Conservation (phyloP, 331 rosid species). For the Ulmus americana region DNA sequence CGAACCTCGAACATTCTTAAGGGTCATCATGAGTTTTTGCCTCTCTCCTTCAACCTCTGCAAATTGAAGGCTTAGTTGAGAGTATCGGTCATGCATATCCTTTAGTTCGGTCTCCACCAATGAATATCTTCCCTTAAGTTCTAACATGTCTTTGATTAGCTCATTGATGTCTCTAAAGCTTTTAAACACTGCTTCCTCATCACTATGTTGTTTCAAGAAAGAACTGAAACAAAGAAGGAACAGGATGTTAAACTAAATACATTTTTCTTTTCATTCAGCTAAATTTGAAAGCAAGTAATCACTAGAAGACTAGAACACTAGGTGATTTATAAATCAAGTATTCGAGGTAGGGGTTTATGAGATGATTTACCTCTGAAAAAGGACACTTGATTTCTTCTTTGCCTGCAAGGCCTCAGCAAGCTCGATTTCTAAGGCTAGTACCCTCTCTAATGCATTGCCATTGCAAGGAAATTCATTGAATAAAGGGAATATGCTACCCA, state of each 20-base stretch:
- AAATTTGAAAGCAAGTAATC: not conserved
- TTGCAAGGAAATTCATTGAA: slow-evolving; percentile 51
- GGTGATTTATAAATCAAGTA: not conserved
- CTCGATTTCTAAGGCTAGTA: slow-evolving; percentile 89
- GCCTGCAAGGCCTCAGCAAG: slow-evolving; percentile 85
- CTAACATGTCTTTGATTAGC: slow-evolving; percentile 89
- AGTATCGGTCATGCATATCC: slow-evolving; percentile 96
- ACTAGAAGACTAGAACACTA: not conserved
- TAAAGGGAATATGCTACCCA: slow-evolving; percentile 64
- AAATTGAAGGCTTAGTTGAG: slow-evolving; percentile 90
- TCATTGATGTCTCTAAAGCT: slow-evolving; percentile 97
- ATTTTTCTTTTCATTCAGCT: not conserved
- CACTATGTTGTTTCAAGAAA: slow-evolving; percentile 83
- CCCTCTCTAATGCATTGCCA: slow-evolving; percentile 92
- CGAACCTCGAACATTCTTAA: slow-evolving; percentile 65
- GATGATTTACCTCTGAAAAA: slow-evolving; percentile 76
- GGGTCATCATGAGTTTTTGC: slow-evolving; percentile 91
- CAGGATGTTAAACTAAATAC: not conserved
- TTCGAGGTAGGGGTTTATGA: not conserved
- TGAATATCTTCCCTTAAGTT: slow-evolving; percentile 62
- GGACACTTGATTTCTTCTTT: slow-evolving; percentile 62
- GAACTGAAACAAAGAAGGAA: slow-evolving; percentile 51
- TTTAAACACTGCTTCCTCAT: slow-evolving; percentile 81
- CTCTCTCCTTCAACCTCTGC: slow-evolving; percentile 99
- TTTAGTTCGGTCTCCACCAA: slow-evolving; percentile 73